A percentile compares a stretch with the other conserved stretches of the same genome.
Conservation (phyloP, 306 rosid genomes). For the Sesbania bispinosa region DNA sequence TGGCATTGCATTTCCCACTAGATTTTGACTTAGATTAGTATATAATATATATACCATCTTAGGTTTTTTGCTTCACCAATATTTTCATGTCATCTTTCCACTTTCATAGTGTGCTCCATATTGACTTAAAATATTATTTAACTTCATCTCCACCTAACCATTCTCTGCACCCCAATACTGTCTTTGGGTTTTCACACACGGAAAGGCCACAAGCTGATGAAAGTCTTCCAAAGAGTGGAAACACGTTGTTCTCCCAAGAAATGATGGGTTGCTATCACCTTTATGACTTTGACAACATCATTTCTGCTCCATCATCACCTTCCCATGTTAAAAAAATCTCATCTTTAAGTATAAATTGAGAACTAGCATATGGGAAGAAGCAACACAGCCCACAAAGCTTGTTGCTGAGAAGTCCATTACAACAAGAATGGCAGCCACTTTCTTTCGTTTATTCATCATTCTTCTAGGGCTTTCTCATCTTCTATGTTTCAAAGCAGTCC, state of each 20-base stretch:
- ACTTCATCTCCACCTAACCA: conserved; percentile 12
- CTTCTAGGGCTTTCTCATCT: conserved; percentile 54
- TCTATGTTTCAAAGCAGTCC: conserved; percentile 58
- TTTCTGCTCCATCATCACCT: conserved; percentile 13
- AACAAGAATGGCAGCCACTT: conserved; percentile 39
- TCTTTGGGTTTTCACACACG: conserved; percentile 21
- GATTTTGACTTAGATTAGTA: conserved; percentile 35
- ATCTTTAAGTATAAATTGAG: conserved; percentile 49
- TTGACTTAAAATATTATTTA: conserved; percentile 17
- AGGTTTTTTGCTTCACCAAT: conserved; percentile 28
- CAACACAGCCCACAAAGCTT: conserved; percentile 17
- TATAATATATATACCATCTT: too few relatives aligned
- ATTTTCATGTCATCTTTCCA: conserved; percentile 58
- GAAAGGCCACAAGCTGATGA: conserved; percentile 17
- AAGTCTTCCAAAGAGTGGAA: conserved; percentile 23
- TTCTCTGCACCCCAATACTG: background rate
- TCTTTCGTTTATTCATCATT: conserved; percentile 55
- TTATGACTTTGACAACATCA: conserved; percentile 42
- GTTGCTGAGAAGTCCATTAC: conserved; percentile 19
- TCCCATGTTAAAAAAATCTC: conserved; percentile 20
- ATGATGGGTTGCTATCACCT: conserved; percentile 41
- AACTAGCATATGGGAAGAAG: conserved; percentile 18
- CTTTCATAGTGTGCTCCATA: conserved; percentile 39
- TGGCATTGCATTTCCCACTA: conserved; percentile 53
- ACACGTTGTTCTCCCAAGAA: conserved; percentile 30